Evolutionary conservation across 2,329 filamentous ascomycete species (phyloP), one percentile per base, ranked within the genome.

Genomic region (Talaromyces sp.): DNA sequence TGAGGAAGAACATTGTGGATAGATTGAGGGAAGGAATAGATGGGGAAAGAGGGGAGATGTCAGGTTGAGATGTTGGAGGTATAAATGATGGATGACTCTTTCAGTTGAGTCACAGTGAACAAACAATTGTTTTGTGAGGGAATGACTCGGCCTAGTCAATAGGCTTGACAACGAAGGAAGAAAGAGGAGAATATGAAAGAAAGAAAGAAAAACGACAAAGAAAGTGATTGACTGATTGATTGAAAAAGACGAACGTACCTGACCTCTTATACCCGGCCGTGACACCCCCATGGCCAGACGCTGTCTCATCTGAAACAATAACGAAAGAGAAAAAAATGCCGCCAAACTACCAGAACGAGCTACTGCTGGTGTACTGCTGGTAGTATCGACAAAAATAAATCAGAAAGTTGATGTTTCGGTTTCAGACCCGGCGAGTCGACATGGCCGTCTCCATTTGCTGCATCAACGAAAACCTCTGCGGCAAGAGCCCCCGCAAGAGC

Each of bases 1-100:
- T 27, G 41, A 71, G 46, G n/a, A 71, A 54, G 58, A 65, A 69
- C 70, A 72, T 72, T 53, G 12, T 57, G 54, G 3, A 21, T 9
- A 21, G 7, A 6, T 14, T 12, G 9, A 17, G n/a, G 1, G 8
- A 53, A 31, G 21, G 21, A 24, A 58, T 17, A 53, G 21, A 43
- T 21, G 7, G 32, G 12, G 2, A 14, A 12, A 9, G 1, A 14
- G 11, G 10, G 12, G 11, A 35, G 32, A 14, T 32, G 10, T n/a
- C n/a, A n/a, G 31, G 31, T 35, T 4, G 2, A 35, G 12, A 38
- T n/a, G 6, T 6, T 38, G n/a, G 2, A 9, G 32, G 26, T 19
- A 32, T 27, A 19, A 53, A 21, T 17, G 52, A 32, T 54, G 17
- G 19, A 46, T 46, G 43, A 46, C 43, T 46, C 19, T 24, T 46